Evolutionary conservation across 176 grass and related monocot species (phyloP).

Genomic region (Pontederia paniculata): DNA sequence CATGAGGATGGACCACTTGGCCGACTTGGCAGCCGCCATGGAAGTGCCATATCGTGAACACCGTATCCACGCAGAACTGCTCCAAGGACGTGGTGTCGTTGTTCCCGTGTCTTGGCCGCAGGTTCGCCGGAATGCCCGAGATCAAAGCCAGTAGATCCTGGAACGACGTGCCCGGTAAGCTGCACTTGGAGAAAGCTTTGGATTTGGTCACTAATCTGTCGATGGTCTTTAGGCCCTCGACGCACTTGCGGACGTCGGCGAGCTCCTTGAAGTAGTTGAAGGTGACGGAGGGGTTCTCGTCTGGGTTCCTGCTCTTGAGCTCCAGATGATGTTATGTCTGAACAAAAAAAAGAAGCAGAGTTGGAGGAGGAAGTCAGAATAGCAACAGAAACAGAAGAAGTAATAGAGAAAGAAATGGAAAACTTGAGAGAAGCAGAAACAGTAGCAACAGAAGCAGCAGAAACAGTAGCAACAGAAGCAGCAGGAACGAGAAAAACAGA

Average conservation of each 20-base stretch:
- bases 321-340: neutral
- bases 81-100: slow-evolving; percentile 48
- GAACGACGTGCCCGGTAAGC: slow-evolving; percentile 39
- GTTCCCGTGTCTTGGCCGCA: slow-evolving; percentile 36
- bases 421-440: too few relatives aligned
- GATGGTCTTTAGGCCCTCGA: neutral
- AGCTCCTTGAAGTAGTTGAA: too few relatives aligned
- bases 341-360: too few relatives aligned
- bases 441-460: too few relatives aligned
- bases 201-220: slow-evolving; percentile 41
- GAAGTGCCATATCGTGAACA: slow-evolving; percentile 3
- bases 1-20: neutral
- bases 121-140: slow-evolving; percentile 49
- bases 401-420: too few relatives aligned
- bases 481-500: too few relatives aligned
- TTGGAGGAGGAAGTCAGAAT: too few relatives aligned
- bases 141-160: slow-evolving; percentile 46
- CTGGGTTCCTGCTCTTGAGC: neutral
- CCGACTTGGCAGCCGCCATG: slow-evolving; percentile 3
- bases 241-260: neutral
- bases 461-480: too few relatives aligned
- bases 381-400: too few relatives aligned
- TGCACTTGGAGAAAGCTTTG: slow-evolving; percentile 47
- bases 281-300: too few relatives aligned
- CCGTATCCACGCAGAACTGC: slow-evolving; percentile 11